phyloP scores from a whole-genome alignment of 768 basidiomycete genomes.

The Lactifluus subvellereus region DNA sequence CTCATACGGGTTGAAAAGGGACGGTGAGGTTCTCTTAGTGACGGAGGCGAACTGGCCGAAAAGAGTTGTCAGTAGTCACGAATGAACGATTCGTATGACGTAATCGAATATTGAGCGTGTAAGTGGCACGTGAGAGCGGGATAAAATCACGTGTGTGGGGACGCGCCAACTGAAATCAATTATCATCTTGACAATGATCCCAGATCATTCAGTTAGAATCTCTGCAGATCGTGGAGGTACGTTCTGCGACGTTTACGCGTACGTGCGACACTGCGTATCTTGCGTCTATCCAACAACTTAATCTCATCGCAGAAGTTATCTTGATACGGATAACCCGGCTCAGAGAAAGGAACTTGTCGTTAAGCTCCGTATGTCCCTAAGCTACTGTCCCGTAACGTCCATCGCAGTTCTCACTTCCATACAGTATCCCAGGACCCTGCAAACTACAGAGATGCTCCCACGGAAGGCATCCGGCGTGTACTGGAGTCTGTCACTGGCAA shows the following conservation, averaged over 20 bases:
- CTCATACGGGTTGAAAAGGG: conserved; percentile 27
- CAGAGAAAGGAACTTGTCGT: conserved; percentile 79
- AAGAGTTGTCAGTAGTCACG: conserved; percentile 27
- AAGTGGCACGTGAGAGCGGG: not conserved
- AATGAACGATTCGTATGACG: not conserved
- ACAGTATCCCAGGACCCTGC: conserved; percentile 83
- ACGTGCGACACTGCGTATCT: conserved; percentile 26
- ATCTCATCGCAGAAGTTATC: conserved; percentile 51
- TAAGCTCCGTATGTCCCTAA: conserved; percentile 66
- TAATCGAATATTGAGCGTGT: no score
- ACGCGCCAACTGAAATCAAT: not conserved
- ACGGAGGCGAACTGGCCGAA: conserved; percentile 29
- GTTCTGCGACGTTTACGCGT: conserved; percentile 88
- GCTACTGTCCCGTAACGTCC: not conserved
- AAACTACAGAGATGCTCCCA: conserved; percentile 90
- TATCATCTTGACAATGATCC: conserved; percentile 31
- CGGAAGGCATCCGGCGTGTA: conserved; percentile 86
- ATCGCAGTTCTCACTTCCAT: not conserved
- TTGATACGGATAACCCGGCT: conserved; percentile 54
- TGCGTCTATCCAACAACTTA: not conserved
- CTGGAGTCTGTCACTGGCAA: conserved; percentile 71
- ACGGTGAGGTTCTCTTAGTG: conserved; percentile 29
- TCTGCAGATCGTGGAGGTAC: conserved; percentile 90
- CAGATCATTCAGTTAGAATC: conserved; percentile 75
- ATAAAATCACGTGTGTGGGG: not conserved